Base-by-base conservation (phyloP, 805 yeast genomes). In the Metschnikowia similis region DNA sequence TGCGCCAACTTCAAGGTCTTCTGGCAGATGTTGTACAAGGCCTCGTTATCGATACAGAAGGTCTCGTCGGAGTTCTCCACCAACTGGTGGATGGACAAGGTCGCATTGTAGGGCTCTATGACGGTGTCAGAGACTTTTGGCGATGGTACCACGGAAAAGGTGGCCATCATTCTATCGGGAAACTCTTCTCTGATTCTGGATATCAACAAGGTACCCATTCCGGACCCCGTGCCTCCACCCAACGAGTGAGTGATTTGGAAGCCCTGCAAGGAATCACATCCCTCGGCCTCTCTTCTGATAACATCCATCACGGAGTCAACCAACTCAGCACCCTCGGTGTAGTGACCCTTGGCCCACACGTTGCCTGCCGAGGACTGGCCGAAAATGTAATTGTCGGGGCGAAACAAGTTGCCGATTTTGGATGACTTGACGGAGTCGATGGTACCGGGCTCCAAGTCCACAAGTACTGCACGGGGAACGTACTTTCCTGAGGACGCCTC, bases 261-360 rank as follows among this genome's bases (percentile, higher is more conserved):
- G 60, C 97, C 97, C 75, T 90, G 97, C 61, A 90, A 79, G 54
- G 95, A 85, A 68, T 90, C 97, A 69, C 95, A 83, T 39, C 86
- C 86, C 75, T 90, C 97, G 32, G 95, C 96, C 71, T 90, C 97
- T 70, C 96, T 85, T 74, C 97, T 84, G 42, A 90, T 82, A 34
- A 87, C 89, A 58, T 90, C 97, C 78, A 90, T 71, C 17, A 90
- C 96, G 26, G 89, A 81, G 64, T 90, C 96, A 39, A 88, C 91
- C 57, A 90, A 78, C 75, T 90, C 97, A 4, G 97, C 96, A 61
- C 97, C 97, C 71, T 90, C 97, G 35, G 97, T 90, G 76, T 90
- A 90, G 73, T 87, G 94, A 65, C 97, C 97, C 70, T 89, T 90
- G 49, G 97, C 97, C 97, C 97, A 90, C 61, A 88, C 95, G 65